Evolutionary conservation across 768 basidiomycete species (phyloP), one percentile per base, ranked within the genome.

Genomic region (Mycena crocata): DNA sequence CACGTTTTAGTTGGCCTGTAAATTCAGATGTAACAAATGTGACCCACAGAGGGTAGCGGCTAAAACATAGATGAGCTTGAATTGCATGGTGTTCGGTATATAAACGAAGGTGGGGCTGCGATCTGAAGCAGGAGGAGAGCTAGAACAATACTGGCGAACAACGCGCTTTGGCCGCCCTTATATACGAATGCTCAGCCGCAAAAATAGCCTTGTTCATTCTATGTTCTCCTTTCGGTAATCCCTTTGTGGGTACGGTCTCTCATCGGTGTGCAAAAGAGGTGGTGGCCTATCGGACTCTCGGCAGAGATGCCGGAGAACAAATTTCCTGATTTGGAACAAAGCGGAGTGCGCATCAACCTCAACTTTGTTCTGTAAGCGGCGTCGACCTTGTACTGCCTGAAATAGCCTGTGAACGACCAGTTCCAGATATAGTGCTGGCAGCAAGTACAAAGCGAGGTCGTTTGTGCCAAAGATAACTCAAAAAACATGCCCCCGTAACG

Each of bases 241-340:
- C 48, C 48, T 49, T 49, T 49, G 48, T 49, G 48, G 48, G 48
- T 49, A 26, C 48, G 48, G 7, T 15, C 19, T 14, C 28, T 30
- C 45, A 28, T 46, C n/a, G n/a, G n/a, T n/a, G n/a, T n/a, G n/a
- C n/a, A n/a, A n/a, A n/a, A n/a, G n/a, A n/a, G n/a, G n/a, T n/a
- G n/a, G n/a, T n/a, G n/a, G n/a, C n/a, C n/a, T n/a, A n/a, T n/a
- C n/a, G n/a, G n/a, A n/a, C n/a, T n/a, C 45, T 13, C 45, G 45
- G 48, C 48, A 30, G 28, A 7, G 21, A 39, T n/a, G 17, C 17
- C 34, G 31, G 51, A 34, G 23, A 12, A 19, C 14, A 44, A 57
- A 57, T 56, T 56, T 37, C 55, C 55, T 31, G 32, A 42, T 57
- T 44, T 40, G 42, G 55, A 44, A 42, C 40, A 57, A 57, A 44